These are phyloP conservation scores for Cytospora chrysosperma DNA, from an alignment of 2,329 filamentous ascomycete species.

Conservation along the genomic window DNA sequence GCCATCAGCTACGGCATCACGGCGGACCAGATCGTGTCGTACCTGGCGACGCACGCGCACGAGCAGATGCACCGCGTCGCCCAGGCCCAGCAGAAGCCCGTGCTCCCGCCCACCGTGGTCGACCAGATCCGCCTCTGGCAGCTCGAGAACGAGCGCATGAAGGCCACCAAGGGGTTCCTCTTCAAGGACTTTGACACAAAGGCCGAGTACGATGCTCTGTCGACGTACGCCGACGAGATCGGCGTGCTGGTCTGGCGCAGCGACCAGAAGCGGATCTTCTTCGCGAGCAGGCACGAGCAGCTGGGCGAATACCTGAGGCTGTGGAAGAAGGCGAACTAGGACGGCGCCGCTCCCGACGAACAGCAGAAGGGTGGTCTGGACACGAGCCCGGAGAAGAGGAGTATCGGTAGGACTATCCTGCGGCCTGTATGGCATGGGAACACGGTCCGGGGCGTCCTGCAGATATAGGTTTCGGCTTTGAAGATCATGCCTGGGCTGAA, in stretches of 20 bases:
- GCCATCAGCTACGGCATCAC: constrained; percentile 92
- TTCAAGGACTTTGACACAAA: constrained; percentile 82
- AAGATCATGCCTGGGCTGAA: neutral
- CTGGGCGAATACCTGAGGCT: constrained; percentile 76
- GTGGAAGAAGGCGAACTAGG: constrained; percentile 51
- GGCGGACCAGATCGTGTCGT: constrained; percentile 90
- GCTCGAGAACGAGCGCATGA: constrained; percentile 93
- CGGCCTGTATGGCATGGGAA: neutral
- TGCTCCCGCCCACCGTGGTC: constrained; percentile 91
- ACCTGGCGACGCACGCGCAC: constrained; percentile 89
- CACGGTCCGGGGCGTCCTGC: constrained; percentile 9
- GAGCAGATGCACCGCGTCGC: constrained; percentile 81
- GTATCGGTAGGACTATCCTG: neutral
- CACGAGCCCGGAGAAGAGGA: neutral
- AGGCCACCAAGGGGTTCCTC: constrained; percentile 76
- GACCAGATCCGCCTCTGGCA: constrained; percentile 98
- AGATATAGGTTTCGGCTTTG: neutral
- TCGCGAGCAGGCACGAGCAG: constrained; percentile 88
- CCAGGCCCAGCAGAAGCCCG: constrained; percentile 58
- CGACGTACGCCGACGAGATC: constrained; percentile 81
- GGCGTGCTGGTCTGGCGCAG: constrained; percentile 88
- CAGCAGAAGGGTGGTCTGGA: neutral
- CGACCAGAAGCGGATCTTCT: constrained; percentile 79
- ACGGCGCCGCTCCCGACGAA: neutral
- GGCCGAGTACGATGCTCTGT: constrained; percentile 68